Evolutionary conservation across 208 protist species (phyloP).

Genomic region (Crithidia brevicula): DNA sequence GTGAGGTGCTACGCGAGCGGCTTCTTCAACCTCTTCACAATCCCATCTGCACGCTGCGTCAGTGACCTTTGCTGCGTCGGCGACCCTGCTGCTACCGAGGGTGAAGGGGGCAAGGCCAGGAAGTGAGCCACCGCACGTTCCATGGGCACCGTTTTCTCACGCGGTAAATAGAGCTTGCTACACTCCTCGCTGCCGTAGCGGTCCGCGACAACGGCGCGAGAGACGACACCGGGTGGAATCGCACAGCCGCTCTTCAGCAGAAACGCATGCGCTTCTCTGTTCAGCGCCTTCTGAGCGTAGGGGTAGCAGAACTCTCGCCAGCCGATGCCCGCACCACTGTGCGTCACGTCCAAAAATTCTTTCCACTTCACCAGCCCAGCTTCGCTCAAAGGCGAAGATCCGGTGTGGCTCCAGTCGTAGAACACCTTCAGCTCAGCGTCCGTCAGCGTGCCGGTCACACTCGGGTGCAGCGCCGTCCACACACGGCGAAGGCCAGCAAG

Average conservation of each 20-base stretch:
- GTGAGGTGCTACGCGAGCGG: too few species aligned
- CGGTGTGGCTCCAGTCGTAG: conserved; percentile 53
- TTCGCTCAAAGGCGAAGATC: conserved; percentile 13
- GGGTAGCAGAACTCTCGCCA: conserved; percentile 77
- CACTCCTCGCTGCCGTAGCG: conserved; percentile 35
- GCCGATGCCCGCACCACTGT: conserved; percentile 30
- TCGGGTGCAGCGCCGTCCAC: conserved; percentile 60
- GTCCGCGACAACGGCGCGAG: conserved; percentile 22
- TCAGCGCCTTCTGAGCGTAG: conserved; percentile 46
- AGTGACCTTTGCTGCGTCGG: not conserved
- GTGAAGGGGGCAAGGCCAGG: not conserved
- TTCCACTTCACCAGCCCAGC: conserved; percentile 42
- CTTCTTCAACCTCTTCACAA: not conserved
- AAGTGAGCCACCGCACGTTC: conserved; percentile 40
- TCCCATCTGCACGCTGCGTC: not conserved
- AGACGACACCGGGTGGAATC: conserved; percentile 42
- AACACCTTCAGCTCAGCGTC: conserved; percentile 50
- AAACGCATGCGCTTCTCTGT: conserved; percentile 30
- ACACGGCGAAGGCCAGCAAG: conserved; percentile 53
- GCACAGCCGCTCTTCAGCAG: conserved; percentile 23
- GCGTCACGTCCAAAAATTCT: conserved; percentile 36
- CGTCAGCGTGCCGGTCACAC: conserved; percentile 37
- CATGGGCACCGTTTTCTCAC: conserved; percentile 54
- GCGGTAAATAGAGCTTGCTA: conserved; percentile 35
- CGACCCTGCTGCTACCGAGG: conserved; percentile 6